Evolutionary conservation across 352 stramenopile species (phyloP).

Genomic region (Globisporangium takayamanum): DNA sequence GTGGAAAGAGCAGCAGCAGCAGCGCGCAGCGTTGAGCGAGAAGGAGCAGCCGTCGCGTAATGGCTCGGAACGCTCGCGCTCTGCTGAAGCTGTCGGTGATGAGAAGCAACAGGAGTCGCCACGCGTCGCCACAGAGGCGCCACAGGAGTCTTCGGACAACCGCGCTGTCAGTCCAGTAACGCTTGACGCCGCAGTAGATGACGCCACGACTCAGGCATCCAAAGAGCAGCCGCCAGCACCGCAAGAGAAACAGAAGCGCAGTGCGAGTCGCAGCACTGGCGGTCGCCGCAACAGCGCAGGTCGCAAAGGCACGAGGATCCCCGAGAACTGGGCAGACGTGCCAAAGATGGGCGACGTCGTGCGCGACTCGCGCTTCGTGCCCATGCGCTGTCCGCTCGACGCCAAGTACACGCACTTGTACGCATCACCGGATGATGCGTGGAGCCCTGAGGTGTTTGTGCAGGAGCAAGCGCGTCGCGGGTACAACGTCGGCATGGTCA

Average conservation of each 20-base stretch:
- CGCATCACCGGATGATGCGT: constrained; percentile 30
- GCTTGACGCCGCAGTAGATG: not conserved
- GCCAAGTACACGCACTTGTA: constrained; percentile 51
- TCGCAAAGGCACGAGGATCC: constrained; percentile 20
- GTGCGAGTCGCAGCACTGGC: not conserved
- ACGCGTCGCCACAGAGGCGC: no score
- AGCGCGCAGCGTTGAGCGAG: not conserved
- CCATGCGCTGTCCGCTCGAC: constrained; percentile 68
- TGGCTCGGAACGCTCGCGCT: not conserved
- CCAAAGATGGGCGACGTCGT: constrained; percentile 61
- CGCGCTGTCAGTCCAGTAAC: no score
- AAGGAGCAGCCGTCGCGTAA: not conserved
- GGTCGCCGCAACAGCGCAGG: not conserved
- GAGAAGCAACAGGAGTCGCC: no score
- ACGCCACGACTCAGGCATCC: not conserved
- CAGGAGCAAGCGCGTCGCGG: constrained; percentile 27
- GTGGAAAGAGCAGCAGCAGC: constrained; percentile 1
- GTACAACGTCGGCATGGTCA: constrained; percentile 54
- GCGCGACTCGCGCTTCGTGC: constrained; percentile 47
- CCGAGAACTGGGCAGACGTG: constrained; percentile 79
- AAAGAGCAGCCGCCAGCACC: not conserved
- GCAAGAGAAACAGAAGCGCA: constrained; percentile 15
- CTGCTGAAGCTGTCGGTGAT: not conserved
- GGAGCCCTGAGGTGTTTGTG: constrained; percentile 53
- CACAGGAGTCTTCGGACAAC: no score